Evolutionary conservation across 768 basidiomycete species (phyloP), one percentile per base, ranked within the genome.

Genomic region (Tulasnella sp.): DNA sequence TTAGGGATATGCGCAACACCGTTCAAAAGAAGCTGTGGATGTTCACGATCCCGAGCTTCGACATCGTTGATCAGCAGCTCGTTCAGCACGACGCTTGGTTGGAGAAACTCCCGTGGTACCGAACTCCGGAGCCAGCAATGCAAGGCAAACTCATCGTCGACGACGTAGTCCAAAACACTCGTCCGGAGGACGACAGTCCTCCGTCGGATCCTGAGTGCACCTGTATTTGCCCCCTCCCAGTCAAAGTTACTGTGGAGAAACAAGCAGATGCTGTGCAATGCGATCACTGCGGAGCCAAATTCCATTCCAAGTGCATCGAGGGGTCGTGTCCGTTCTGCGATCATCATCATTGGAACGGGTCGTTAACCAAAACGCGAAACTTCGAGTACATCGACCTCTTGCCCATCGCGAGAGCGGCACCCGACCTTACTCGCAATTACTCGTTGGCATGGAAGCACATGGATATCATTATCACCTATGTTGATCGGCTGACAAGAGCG

Each of bases 251-350:
- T 4, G 39, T 61, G 18, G 75, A 77, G 37, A 55, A 69, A 5
- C 70, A 44, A 55, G 94, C 94, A 0, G 93, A 94, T 82, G 93
- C 94, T 0, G 94, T 95, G 20, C 94, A 95, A 83, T 95, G 93
- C 82, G 93, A 95, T 82, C 93, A 95, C 81, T 95, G 93, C 80
- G 93, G 89, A 83, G 94, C 93, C 1, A 79, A 79, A 70, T 95
- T 95, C 84, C 93, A 95, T 79, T 93, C 93, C 5, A 87, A 90
- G 72, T 95, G 93, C 81, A 92, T 80, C 78, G 93, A 93, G n/a
- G 94, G 93, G 46, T 95, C 93, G 5, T 95, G 93, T 82, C 93
- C 93, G 0, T 95, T 95, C 86, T 95, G 93, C 80, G 93, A 95
- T 80, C 93, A 94, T 81, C 92, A 94, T 79, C 94, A 95, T 82